These are phyloP conservation scores for Furcasterigmium sp. DNA, from an alignment of 2,329 filamentous ascomycete genomes.

Conservation along the genomic window DNA sequence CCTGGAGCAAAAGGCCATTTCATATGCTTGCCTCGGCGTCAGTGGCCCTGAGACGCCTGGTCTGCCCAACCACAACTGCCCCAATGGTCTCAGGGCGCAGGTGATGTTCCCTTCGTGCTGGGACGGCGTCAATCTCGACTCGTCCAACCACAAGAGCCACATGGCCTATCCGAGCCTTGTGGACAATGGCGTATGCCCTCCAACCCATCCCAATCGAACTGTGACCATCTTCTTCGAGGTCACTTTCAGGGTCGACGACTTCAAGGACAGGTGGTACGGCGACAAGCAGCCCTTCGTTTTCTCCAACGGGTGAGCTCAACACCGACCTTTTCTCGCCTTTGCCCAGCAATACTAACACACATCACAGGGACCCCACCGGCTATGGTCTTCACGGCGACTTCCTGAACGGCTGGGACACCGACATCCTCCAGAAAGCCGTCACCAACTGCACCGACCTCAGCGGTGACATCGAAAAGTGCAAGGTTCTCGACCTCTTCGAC, in stretches of 20 bases:
- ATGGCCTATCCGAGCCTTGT: constrained; percentile 13
- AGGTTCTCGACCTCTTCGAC: constrained; percentile 39
- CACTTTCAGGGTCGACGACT: constrained; percentile 53
- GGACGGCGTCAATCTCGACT: constrained; percentile 10
- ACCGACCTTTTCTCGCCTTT: too few relatives aligned
- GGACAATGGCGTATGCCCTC: constrained; percentile 44
- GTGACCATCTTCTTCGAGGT: constrained; percentile 53
- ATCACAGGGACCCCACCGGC: constrained; percentile 42
- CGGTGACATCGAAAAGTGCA: constrained; percentile 57
- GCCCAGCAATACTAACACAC: too few relatives aligned
- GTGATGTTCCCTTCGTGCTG: constrained; percentile 46
- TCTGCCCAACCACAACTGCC: constrained; percentile 51
- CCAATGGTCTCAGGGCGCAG: constrained; percentile 44
- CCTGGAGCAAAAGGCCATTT: constrained; percentile 44
- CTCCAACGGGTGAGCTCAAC: constrained; percentile 46
- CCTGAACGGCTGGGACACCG: constrained; percentile 65
- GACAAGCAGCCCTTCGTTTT: constrained; percentile 59
- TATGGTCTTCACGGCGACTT: constrained; percentile 70
- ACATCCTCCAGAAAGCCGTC: constrained; percentile 60
- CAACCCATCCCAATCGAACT: constrained; percentile 46
- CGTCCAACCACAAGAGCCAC: constrained; percentile 7
- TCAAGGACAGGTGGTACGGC: constrained; percentile 46
- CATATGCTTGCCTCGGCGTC: constrained; percentile 48
- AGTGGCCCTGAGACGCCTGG: constrained; percentile 38
- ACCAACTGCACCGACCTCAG: constrained; percentile 58